Evolutionary conservation across 2,329 filamentous ascomycete genomes (phyloP), one percentile per base, ranked within the genome.

Genomic region (Colletotrichum destructivum): DNA sequence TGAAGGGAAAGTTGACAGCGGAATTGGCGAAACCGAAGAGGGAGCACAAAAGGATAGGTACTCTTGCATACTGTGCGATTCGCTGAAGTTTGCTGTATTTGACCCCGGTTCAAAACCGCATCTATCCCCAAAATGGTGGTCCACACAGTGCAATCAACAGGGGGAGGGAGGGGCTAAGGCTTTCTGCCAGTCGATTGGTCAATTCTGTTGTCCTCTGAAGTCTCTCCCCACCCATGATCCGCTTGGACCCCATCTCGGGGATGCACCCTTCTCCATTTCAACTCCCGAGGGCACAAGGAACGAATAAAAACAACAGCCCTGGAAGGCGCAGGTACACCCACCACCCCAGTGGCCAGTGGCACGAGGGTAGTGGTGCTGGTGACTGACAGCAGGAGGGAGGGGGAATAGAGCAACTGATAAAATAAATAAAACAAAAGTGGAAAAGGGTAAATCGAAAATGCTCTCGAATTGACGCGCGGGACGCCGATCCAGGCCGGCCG

Each of bases 141-240:
- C 31, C 31, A 9, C 31, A 35, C 31, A 35, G 8, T 9, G 8
- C 31, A 35, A 31, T 13, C 13, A 8, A 3, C 5, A 11, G 16
- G 12, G 16, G 13, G 21, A 23, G 60, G 42, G 21, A 59, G 21
- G 16, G 15, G 9, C 9, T 6, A 18, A 15, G 15, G 16, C 60
- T 12, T 11, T 44, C 11, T 11, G 2, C n/a, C 54, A 21, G 40
- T 55, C 67, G 55, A 70, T 70, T 70, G 67, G 67, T 31, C 40
- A 66, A 61, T 55, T 56, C 23, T 49, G 13, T 61, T 62, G 26
- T 49, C 26, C 31, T 35, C 31, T 35, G 8, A 9, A 35, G 31
- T 35, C 8, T 6, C 31, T 35, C 31, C 8, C 31, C 61, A 46
- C 6, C 38, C 15, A 46, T 8, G 61, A 23, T 35, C 42, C 12